A percentile compares a stretch with the other conserved stretches of the same genome.
phyloP scores from a whole-genome alignment of 2,329 filamentous ascomycete genomes.

The Apiospora malaysiana region DNA sequence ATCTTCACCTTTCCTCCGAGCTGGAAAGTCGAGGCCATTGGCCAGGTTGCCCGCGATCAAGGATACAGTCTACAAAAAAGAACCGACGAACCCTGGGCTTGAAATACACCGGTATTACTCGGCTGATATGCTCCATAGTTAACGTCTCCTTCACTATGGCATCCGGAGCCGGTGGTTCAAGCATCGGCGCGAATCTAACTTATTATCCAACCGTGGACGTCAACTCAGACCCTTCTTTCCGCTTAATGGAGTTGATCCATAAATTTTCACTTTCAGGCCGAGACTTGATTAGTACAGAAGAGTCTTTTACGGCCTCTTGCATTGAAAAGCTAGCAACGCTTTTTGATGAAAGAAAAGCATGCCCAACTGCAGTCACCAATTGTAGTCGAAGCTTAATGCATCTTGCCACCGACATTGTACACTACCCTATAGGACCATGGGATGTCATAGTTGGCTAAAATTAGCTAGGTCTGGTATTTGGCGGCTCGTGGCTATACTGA shows the following conservation, averaged over 20 bases:
- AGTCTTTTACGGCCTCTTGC: too few relatives aligned
- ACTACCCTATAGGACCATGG: too few relatives aligned
- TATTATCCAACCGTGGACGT: conserved; percentile 19
- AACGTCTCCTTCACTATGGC: conserved; percentile 21
- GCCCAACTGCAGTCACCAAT: neutral
- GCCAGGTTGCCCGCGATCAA: conserved; percentile 21
- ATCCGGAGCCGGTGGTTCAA: conserved; percentile 23
- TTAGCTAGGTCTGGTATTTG: too few relatives aligned
- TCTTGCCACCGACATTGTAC: neutral
- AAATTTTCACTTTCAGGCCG: too few relatives aligned
- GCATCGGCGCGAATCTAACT: conserved; percentile 19
- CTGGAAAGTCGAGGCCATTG: conserved; percentile 20
- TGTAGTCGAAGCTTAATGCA: conserved; percentile 1
- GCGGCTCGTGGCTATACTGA: too few relatives aligned
- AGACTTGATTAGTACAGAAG: too few relatives aligned
- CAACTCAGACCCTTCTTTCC: neutral
- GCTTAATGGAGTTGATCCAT: neutral
- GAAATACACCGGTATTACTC: neutral
- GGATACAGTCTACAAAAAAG: neutral
- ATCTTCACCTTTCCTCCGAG: conserved; percentile 11
- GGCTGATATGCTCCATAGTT: neutral
- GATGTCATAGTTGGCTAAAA: too few relatives aligned
- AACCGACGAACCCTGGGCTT: neutral
- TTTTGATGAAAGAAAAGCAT: conserved; percentile 21
- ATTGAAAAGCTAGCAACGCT: neutral